Evolutionary conservation across 1,284 basidiomycete species (phyloP).

Genomic region (Cutaneotrichosporon sp.): DNA sequence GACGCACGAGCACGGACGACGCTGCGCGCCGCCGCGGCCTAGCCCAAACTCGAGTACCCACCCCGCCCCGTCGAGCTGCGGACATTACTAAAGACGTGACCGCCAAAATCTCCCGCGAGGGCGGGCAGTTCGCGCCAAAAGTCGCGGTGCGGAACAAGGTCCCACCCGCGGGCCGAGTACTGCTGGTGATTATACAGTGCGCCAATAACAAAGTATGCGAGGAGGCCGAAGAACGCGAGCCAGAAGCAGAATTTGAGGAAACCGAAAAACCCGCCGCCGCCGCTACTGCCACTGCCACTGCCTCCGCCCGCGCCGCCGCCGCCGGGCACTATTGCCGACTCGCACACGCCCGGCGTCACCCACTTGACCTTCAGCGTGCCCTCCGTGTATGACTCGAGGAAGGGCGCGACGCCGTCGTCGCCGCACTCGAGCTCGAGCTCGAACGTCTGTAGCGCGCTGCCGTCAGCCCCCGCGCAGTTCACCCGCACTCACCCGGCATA

Average conservation of each 20-base stretch:
- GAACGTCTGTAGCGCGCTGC: constrained; percentile 5
- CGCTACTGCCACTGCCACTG: constrained; percentile 1
- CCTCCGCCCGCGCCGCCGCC: constrained; percentile 16
- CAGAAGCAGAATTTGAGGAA: constrained; percentile 42
- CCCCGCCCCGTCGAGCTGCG: constrained; percentile 30
- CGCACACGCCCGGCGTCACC: constrained; percentile 42
- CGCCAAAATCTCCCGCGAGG: constrained; percentile 37
- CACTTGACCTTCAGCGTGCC: constrained; percentile 37
- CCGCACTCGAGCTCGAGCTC: constrained; percentile 13
- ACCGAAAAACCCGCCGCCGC: constrained; percentile 23
- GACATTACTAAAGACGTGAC: constrained; percentile 37
- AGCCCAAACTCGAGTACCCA: constrained; percentile 30
- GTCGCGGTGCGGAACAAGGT: constrained; percentile 48
- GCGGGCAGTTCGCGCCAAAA: constrained; percentile 48
- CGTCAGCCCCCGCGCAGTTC: neutral
- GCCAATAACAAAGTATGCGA: constrained; percentile 44
- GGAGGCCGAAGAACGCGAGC: constrained; percentile 27
- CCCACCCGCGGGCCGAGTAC: constrained; percentile 47
- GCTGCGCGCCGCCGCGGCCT: neutral
- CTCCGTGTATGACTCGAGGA: constrained; percentile 29
- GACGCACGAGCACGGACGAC: too few relatives aligned
- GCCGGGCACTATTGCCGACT: constrained; percentile 11
- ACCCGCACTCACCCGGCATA: constrained; percentile 40
- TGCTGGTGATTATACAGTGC: constrained; percentile 49
- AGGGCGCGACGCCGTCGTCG: constrained; percentile 7